Evolutionary conservation across 2,329 filamentous ascomycete genomes (phyloP), one percentile per base, ranked within the genome.

Genomic region (Aspergillus quadrilineatus): DNA sequence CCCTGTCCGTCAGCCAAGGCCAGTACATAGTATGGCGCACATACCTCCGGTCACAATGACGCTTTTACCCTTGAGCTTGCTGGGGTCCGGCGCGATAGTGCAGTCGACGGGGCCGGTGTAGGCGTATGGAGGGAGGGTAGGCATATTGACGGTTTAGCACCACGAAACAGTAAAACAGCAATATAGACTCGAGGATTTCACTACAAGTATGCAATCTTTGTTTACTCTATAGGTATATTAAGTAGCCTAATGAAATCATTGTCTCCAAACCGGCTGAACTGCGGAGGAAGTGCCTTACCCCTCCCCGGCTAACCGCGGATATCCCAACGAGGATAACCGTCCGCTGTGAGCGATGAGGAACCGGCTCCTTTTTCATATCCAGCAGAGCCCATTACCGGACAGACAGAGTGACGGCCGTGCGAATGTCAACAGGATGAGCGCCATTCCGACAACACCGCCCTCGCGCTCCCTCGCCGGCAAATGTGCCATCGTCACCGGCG

Each of bases 401-500:
- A 22, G 22, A 22, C 22, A 22, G 22, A 22, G 3, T 22, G 22
- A 22, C 22, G 22, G 2, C 22, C 22, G 22, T 22, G 22, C 22
- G 22, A 22, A 22, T 7, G 14, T 36, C 34, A 14, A 22, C 22
- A 22, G 14, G 4, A 36, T 36, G 34, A 36, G 34, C 14, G 22
- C 22, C 22, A 55, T 55, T 41, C 30, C 53, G 32, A 4, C 4
- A n/a, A 45, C 22, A 30, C 7, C 55, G 36, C 50, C 55, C 15
- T 48, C 49, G 3, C 55, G 54, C 48, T 55, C 56, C 4, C 55
- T 60, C 2, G 28, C 17, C 17, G 58, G 76, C n/a, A 61, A 63
- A 36, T 59, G 58, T 17, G 66, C 67, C 34, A 82, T 86, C 51
- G 79, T 86, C 29, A 85, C 83, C 0, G 83, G 83, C n/a, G 83